phyloP scores from a whole-genome alignment of 306 rosid genomes.

The Sechiopsis laciniata region DNA sequence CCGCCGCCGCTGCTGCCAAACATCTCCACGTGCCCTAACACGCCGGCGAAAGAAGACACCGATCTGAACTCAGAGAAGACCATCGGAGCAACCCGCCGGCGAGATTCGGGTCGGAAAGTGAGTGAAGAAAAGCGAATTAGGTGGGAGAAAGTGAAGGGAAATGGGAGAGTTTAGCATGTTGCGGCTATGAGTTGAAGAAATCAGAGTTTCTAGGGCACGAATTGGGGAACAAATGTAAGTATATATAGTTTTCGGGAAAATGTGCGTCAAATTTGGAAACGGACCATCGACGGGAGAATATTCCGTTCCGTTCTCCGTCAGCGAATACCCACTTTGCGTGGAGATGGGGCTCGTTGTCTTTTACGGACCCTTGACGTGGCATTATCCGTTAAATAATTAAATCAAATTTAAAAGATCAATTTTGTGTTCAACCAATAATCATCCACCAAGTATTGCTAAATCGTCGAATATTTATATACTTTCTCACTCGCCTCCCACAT shows the following conservation, averaged over 20 bases:
- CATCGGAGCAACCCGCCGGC: not conserved
- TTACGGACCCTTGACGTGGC: constrained; percentile 41
- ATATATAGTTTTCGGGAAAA: constrained; percentile 99
- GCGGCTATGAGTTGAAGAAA: constrained; percentile 54
- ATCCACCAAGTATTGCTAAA: not conserved
- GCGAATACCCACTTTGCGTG: constrained; percentile 12
- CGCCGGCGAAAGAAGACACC: constrained; percentile 8
- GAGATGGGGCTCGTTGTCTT: constrained; percentile 22
- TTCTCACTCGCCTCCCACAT: no score
- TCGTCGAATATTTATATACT: no score
- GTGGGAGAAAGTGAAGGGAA: constrained; percentile 17
- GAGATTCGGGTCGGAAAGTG: not conserved
- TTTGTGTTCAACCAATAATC: not conserved
- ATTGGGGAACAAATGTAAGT: constrained; percentile 41
- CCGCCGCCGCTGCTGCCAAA: not conserved
- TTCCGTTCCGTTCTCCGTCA: constrained; percentile 56
- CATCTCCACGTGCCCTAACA: constrained; percentile 26
- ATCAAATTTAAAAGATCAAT: not conserved
- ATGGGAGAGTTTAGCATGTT: constrained; percentile 37
- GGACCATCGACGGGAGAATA: constrained; percentile 48
- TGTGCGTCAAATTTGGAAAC: constrained; percentile 31
- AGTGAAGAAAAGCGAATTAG: constrained; percentile 11
- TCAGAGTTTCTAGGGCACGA: constrained; percentile 71
- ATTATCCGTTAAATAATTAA: constrained; percentile 37
- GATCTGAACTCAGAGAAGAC: constrained; percentile 11